phyloP scores from a whole-genome alignment of 139 green algal species.

The Chlamydomonas sp. region DNA sequence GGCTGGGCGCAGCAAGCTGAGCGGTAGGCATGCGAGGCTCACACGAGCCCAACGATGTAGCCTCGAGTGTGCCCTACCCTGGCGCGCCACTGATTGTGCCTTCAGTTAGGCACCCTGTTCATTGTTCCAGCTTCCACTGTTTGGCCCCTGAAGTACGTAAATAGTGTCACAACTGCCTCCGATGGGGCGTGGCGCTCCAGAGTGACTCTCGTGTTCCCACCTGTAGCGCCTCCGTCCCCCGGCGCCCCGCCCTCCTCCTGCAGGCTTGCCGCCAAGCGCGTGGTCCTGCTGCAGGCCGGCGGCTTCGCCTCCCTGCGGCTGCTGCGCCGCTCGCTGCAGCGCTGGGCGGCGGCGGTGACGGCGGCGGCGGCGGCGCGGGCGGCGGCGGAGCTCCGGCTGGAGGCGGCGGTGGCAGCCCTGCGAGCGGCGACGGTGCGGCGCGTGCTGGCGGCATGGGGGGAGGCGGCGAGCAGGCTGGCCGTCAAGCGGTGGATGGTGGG shows the following conservation, averaged over 20 bases:
- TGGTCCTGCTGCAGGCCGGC: not conserved
- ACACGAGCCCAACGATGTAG: not conserved
- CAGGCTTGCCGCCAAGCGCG: constrained; percentile 35
- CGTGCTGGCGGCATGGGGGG: constrained; percentile 45
- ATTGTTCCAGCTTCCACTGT: not conserved
- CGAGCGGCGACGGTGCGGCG: not conserved
- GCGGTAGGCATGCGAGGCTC: not conserved
- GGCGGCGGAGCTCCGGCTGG: constrained; percentile 14
- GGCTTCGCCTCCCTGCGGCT: constrained; percentile 1
- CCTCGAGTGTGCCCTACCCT: no score
- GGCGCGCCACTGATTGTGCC: no score
- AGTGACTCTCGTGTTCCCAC: not conserved
- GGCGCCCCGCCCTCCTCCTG: not conserved
- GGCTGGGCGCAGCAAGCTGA: constrained; percentile 10
- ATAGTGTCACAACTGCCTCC: not conserved
- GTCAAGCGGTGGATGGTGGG: constrained; percentile 36
- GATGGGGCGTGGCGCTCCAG: not conserved
- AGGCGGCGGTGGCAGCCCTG: not conserved
- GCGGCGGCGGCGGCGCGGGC: not conserved
- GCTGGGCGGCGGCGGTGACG: no score
- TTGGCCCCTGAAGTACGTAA: not conserved
- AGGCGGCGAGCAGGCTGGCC: constrained; percentile 17
- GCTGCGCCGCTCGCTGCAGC: constrained; percentile 9
- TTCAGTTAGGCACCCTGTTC: not conserved
- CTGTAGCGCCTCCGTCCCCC: not conserved